Base-by-base conservation (phyloP, 306 rosid species). In the Albizia julibrissin region DNA sequence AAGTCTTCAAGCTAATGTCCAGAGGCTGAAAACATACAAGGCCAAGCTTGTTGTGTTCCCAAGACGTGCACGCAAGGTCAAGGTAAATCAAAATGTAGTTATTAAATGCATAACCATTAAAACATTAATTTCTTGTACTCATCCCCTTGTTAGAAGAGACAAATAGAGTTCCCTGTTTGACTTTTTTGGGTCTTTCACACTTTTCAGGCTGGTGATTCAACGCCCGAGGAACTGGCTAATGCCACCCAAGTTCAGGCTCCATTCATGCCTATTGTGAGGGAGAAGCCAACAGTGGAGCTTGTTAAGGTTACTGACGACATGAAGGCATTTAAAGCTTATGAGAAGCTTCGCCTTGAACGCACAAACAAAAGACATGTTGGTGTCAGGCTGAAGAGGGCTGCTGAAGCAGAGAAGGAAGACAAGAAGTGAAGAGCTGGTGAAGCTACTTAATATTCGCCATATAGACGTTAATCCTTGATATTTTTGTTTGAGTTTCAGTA, bases 371-470 rank as follows among this genome's bases (percentile, higher is more conserved):
- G 90, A 21, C 92, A 90, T 47, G 54, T 77, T 46, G 94, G 97
- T 76, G 94, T 85, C 37, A 83, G 97, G 61, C 44, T 82, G 72
- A 92, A 92, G 87, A 90, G 18, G 74, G 97, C 92, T 6, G 92
- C 92, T 0, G 94, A 92, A 79, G 94, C 94, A 4, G 97, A 90
- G 70, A 92, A 92, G 81, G 94, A 92, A 80, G 97, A 90, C 11
- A 90, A 90, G 87, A 92, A 92, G 78, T 92, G 74, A 84, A 39
- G 76, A 72, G 24, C 69, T 74, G 64, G 64, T 11, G 59, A 72
- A 72, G 73, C 33, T 39, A 19, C 31, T 61, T 40, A 40, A 31
- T 21, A 1, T 77, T 8, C 27, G 39, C 81, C 70, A 4, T 61
- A 22, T 59, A 68, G 24, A 13, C 21, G 10, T 64, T 13, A 27